phyloP scores from a whole-genome alignment of 495 filamentous ascomycete species.

The Aspergillus coremiiformis region DNA sequence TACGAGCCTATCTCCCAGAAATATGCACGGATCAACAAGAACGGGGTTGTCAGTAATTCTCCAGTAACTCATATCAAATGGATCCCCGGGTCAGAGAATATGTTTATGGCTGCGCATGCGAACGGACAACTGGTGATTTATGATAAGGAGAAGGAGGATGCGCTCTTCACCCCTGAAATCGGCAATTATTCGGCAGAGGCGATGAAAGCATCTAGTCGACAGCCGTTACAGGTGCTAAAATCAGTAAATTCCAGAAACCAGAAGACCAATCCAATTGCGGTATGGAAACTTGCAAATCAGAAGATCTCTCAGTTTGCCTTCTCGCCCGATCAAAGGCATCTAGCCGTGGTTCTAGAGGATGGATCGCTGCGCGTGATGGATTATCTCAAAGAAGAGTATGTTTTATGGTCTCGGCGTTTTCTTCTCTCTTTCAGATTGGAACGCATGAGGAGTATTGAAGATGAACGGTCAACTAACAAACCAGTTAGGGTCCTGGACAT shows the following conservation, averaged over 20 bases:
- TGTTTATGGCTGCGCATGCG: slow-evolving; percentile 88
- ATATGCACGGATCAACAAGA: slow-evolving; percentile 94
- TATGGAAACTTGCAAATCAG: slow-evolving; percentile 85
- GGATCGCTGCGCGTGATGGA: slow-evolving; percentile 84
- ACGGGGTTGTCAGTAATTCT: slow-evolving; percentile 79
- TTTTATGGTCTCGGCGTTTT: not conserved
- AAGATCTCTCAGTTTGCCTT: slow-evolving; percentile 85
- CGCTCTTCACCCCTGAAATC: slow-evolving; percentile 56
- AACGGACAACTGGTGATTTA: slow-evolving; percentile 93
- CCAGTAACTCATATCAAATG: slow-evolving; percentile 83
- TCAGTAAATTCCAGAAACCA: slow-evolving; percentile 89
- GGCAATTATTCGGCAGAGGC: slow-evolving; percentile 36
- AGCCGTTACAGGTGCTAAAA: slow-evolving; percentile 60
- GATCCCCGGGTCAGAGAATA: slow-evolving; percentile 88
- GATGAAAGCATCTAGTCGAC: slow-evolving; percentile 34
- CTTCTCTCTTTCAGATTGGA: not conserved
- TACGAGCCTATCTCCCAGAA: slow-evolving; percentile 96
- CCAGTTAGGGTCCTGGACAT: slow-evolving; percentile 64
- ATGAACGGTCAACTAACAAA: slow-evolving; percentile 11
- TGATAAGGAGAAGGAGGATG: slow-evolving; percentile 98
- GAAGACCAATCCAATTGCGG: slow-evolving; percentile 82
- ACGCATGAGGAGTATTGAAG: not conserved
- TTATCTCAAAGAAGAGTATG: slow-evolving; percentile 83
- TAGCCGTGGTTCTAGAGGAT: slow-evolving; percentile 92
- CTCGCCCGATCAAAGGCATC: slow-evolving; percentile 73